phyloP scores from a whole-genome alignment of 2,329 filamentous ascomycete species.

The Neofusicoccum laricinum region DNA sequence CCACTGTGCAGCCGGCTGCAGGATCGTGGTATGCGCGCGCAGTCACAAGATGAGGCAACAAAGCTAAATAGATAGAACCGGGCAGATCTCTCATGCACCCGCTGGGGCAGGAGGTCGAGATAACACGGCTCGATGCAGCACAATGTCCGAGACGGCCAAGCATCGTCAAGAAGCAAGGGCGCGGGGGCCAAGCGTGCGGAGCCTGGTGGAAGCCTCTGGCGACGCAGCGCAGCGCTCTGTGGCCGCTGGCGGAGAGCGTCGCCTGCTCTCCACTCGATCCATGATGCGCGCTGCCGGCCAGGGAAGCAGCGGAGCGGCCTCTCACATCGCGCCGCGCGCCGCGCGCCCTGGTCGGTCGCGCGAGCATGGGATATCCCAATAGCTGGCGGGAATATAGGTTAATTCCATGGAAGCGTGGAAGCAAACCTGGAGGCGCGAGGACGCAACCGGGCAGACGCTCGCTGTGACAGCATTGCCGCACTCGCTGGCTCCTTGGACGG shows the following conservation, averaged over 20 bases:
- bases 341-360: neutral
- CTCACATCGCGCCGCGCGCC: neutral
- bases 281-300: neutral
- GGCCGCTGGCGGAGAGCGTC: neutral
- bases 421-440: conserved; percentile 6
- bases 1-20: neutral
- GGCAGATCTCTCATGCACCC: conserved; percentile 3
- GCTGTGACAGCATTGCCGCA: too few species aligned
- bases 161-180: conserved; percentile 11
- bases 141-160: neutral
- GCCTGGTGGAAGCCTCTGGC: neutral
- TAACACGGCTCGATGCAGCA: neutral
- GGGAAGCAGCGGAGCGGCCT: neutral
- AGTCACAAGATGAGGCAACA: conserved; percentile 13
- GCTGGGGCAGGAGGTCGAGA: neutral
- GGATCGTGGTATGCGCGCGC: neutral
- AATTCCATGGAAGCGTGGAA: neutral
- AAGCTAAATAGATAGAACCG: conserved; percentile 4
- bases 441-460: neutral
- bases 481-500: neutral
- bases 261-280: neutral
- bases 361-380: neutral
- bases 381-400: neutral
- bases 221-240: neutral
- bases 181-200: neutral